Conservation (phyloP, 257 asterid species). For the Phtheirospermum japonicum region DNA sequence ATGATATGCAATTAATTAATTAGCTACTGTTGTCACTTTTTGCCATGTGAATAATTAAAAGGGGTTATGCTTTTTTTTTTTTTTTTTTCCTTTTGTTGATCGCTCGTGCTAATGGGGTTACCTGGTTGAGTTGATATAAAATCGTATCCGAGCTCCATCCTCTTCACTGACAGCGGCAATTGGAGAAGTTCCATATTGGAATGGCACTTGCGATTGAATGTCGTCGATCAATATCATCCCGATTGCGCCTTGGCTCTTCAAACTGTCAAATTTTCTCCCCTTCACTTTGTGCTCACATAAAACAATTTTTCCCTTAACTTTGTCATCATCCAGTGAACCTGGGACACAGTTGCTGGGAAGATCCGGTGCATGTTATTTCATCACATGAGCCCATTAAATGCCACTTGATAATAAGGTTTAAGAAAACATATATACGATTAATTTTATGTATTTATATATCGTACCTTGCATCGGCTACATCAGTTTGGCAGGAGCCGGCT, state of each 20-base stretch:
- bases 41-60: background rate
- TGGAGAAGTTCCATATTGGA: slow-evolving; percentile 34
- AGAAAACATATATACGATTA: too few relatives aligned
- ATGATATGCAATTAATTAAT: background rate
- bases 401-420: too few relatives aligned
- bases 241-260: background rate
- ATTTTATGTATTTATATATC: background rate
- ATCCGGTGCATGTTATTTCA: background rate
- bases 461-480: background rate
- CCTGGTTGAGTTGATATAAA: slow-evolving; percentile 50
- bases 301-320: slow-evolving; percentile 62
- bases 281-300: slow-evolving; percentile 43
- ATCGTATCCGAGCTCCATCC: slow-evolving; percentile 45
- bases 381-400: too few relatives aligned
- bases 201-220: slow-evolving; percentile 18
- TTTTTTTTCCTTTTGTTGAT: too few relatives aligned
- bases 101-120: too few relatives aligned
- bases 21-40: background rate
- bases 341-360: slow-evolving; percentile 16
- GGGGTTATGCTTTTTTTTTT: too few relatives aligned
- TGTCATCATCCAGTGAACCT: slow-evolving; percentile 40
- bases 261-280: slow-evolving; percentile 1
- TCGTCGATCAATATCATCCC: background rate
- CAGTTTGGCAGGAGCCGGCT: slow-evolving; percentile 28
- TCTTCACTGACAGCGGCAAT: slow-evolving; percentile 36